A percentile compares a stretch with the other conserved stretches of the same genome.
Evolutionary conservation across 2,329 filamentous ascomycete species (phyloP).

Genomic region (Dothistroma septosporum): DNA sequence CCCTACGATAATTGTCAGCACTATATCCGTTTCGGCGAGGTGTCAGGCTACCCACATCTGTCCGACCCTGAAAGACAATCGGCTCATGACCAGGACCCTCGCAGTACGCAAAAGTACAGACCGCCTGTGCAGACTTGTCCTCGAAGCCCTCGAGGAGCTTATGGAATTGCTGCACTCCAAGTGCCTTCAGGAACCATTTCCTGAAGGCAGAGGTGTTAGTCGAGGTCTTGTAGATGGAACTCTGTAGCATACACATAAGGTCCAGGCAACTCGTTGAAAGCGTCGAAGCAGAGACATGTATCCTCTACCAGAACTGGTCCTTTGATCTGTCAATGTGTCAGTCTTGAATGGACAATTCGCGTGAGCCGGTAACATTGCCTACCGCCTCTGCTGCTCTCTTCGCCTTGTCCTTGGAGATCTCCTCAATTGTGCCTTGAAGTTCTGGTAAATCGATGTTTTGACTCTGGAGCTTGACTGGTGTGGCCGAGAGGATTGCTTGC

Average conservation of each 20-base stretch:
- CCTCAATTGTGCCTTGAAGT: constrained; percentile 87
- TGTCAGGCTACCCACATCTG: constrained; percentile 55
- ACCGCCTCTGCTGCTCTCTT: constrained; percentile 74
- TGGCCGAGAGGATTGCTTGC: constrained; percentile 73
- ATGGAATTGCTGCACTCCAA: constrained; percentile 83
- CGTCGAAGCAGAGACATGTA: constrained; percentile 89
- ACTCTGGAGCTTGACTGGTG: constrained; percentile 65
- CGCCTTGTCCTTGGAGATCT: constrained; percentile 86
- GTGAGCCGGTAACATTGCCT: constrained; percentile 27
- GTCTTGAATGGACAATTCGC: neutral
- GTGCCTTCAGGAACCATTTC: constrained; percentile 85
- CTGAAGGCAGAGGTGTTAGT: constrained; percentile 44
- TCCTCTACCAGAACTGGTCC: constrained; percentile 94
- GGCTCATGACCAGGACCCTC: constrained; percentile 78
- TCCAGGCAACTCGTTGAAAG: constrained; percentile 83
- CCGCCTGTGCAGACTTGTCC: constrained; percentile 86
- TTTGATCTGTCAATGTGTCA: constrained; percentile 54
- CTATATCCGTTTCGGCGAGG: no score
- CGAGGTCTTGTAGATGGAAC: neutral
- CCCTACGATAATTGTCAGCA: constrained; percentile 46
- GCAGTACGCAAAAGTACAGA: constrained; percentile 94
- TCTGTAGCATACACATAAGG: constrained; percentile 78
- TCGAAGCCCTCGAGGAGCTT: constrained; percentile 83
- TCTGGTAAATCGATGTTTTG: constrained; percentile 77
- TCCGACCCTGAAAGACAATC: constrained; percentile 86